Base-by-base conservation (phyloP, 768 basidiomycete species). In the Pleurotus eryngii region DNA sequence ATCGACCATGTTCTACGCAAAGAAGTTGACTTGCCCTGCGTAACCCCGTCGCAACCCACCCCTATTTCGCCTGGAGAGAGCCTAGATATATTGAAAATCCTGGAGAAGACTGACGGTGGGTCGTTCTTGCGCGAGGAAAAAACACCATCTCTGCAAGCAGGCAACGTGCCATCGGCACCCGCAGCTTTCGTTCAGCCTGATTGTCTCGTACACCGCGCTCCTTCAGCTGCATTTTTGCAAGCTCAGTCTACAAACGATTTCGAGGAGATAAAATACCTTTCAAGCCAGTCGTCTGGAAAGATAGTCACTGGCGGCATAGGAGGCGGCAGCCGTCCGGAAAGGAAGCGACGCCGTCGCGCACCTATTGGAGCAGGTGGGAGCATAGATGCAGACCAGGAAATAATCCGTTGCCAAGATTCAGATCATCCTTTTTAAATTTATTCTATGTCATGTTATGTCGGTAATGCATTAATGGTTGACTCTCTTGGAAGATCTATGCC, bases 1-100 rank as follows among this genome's bases (percentile, higher is more conserved):
- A 75, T 98, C 18, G 96, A 99, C 69, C 76, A 78, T 14, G 90
- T 97, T 0, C 77, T 98, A 40, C 82, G 97, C 37, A 99, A 99
- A 70, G 96, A 98, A 72, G 93, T 95, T 22, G 90, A 95, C 67
- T 93, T 98, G 91, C 79, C 92, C 0, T 99, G 96, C 63, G 82
- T 92, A 35, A 99, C 97, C 6, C 96, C 96, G 0, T 95, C 92
- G 5, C 92, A 98, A 60, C 90, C 91, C 15, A 68, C 67, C 17
- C 81, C 89, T 0, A 93, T 98, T 56, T 82, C 90, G 0, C 81
- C 92, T 0, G 97, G 96, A n/a, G 90, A 97, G 72, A 89, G 85
- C 49, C 67, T 97, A 59, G 83, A 86, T 66, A 95, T 99, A 60
- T 61, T 65, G 8, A 63, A 77, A 40, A 73, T 90, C 11, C 74